Base-by-base conservation (phyloP, 2,329 filamentous ascomycete species). In the Epichloe aotearoae region DNA sequence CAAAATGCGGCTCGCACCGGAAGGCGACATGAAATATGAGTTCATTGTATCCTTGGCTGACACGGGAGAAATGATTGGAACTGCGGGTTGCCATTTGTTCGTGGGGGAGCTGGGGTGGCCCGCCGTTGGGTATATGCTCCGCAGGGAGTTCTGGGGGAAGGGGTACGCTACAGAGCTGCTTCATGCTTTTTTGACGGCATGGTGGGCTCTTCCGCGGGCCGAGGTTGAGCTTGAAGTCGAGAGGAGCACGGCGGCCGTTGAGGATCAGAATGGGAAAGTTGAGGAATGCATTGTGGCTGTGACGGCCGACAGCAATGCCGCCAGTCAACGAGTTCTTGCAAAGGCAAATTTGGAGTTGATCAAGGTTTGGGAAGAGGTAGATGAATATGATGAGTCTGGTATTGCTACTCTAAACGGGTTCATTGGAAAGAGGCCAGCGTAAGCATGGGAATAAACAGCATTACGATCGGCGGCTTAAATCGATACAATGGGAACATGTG, bases 161-260 rank as follows among this genome's bases (percentile, higher is more conserved):
- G 39, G 79, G 79, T 73, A 77, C 56, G 77, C 72, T 36, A 79
- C 74, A 1, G 79, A 83, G 63, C 75, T 80, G 43, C 53, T 82
- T 38, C 62, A 54, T 48, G 76, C 62, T 74, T 74, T 74, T 49
- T 53, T 76, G 12, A 53, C 58, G 11, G 59, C 65, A 11, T 82
- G 73, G 69, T 74, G 70, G 66, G 59, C 60, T 49, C 66, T 82
- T 55, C 73, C 73, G 37, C 65, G 76, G 54, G 66, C 62, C 46
- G 68, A 69, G 55, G 62, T 66, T 4, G 70, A 69, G 57, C 26
- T 75, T n/a, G 60, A 64, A 53, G 73, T 76, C 19, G 69, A 72
- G 36, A 59, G 50, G 55, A 57, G 57, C 52, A 70, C 68, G 8
- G 61, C 68, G 8, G 61, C 73, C 15, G 56, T 50, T 12, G 59